phyloP scores from a whole-genome alignment of 805 yeast genomes.

The Debaryomyces maramus region DNA sequence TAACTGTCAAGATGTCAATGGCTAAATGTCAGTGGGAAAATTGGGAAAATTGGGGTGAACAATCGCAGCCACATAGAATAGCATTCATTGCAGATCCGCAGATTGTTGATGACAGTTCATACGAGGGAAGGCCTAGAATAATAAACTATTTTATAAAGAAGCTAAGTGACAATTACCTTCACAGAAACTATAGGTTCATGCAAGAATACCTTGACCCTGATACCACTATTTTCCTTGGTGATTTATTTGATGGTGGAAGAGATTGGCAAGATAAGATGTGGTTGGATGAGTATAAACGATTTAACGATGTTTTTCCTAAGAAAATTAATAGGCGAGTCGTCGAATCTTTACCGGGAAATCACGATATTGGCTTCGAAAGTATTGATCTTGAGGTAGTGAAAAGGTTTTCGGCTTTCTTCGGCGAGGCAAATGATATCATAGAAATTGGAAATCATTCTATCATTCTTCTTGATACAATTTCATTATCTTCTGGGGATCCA shows the following conservation, averaged over 20 bases:
- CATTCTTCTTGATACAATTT: slow-evolving; percentile 78
- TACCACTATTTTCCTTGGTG: slow-evolving; percentile 80
- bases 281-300: slow-evolving; percentile 70
- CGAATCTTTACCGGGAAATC: slow-evolving; percentile 77
- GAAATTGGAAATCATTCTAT: slow-evolving; percentile 70
- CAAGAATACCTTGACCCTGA: slow-evolving; percentile 68
- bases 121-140: slow-evolving; percentile 63
- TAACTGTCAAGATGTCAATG: slow-evolving; percentile 24
- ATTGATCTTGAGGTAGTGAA: slow-evolving; percentile 55
- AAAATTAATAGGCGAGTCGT: slow-evolving; percentile 42
- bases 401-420: slow-evolving; percentile 73
- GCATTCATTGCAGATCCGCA: slow-evolving; percentile 89
- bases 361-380: slow-evolving; percentile 92
- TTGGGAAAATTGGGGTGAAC: slow-evolving; percentile 62
- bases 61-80: slow-evolving; percentile 46
- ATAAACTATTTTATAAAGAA: slow-evolving; percentile 56
- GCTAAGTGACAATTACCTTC: slow-evolving; percentile 76
- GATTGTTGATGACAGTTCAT: slow-evolving; percentile 83
- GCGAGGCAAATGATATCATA: slow-evolving; percentile 57
- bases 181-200: slow-evolving; percentile 65
- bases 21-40: slow-evolving; percentile 51
- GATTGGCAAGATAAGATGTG: slow-evolving; percentile 70
- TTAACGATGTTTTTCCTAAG: slow-evolving; percentile 62
- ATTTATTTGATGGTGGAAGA: slow-evolving; percentile 92
- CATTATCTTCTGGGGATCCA: slow-evolving; percentile 60